A percentile compares a stretch with the other conserved stretches of the same genome.
Conservation (phyloP, 2,329 filamentous ascomycete genomes). For the Neofusicoccum kwambonambiense region DNA sequence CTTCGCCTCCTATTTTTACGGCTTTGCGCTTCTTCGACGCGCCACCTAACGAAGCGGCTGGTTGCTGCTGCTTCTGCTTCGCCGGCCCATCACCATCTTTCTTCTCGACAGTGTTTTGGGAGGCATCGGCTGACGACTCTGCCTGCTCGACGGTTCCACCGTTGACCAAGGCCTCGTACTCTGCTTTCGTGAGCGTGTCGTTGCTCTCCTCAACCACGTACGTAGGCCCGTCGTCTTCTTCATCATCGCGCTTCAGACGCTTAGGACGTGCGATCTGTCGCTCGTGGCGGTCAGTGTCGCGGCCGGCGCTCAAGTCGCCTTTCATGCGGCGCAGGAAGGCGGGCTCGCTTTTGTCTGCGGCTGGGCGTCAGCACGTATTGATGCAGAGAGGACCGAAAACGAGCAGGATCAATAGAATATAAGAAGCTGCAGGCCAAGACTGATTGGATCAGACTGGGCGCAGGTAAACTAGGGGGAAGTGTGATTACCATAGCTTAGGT, state of each 20-base stretch:
- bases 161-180: slow-evolving; percentile 46
- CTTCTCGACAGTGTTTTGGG: slow-evolving; percentile 1
- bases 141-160: slow-evolving; percentile 18
- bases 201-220: slow-evolving; percentile 73
- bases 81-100: slow-evolving; percentile 5
- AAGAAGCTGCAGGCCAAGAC: too few relatives aligned
- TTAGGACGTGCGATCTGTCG: slow-evolving; percentile 45
- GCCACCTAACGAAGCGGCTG: slow-evolving; percentile 35
- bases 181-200: slow-evolving; percentile 55
- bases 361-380: neutral
- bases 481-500: slow-evolving; percentile 61
- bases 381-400: neutral
- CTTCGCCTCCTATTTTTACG: slow-evolving; percentile 31
- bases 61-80: slow-evolving; percentile 21
- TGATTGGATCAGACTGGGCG: too few relatives aligned
- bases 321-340: slow-evolving; percentile 48
- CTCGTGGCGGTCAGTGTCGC: slow-evolving; percentile 46
- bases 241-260: slow-evolving; percentile 54
- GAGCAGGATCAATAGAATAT: too few relatives aligned
- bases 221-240: slow-evolving; percentile 74
- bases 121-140: slow-evolving; percentile 6
- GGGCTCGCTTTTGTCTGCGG: slow-evolving; percentile 52
- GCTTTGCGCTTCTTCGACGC: slow-evolving; percentile 38
- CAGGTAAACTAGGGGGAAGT: neutral
- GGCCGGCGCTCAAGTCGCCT: slow-evolving; percentile 53